Percentiles rank a stretch among this genome's conserved stretches.
Conservation (phyloP, 2,329 filamentous ascomycete genomes). For the Trichoderma afroharzianum region DNA sequence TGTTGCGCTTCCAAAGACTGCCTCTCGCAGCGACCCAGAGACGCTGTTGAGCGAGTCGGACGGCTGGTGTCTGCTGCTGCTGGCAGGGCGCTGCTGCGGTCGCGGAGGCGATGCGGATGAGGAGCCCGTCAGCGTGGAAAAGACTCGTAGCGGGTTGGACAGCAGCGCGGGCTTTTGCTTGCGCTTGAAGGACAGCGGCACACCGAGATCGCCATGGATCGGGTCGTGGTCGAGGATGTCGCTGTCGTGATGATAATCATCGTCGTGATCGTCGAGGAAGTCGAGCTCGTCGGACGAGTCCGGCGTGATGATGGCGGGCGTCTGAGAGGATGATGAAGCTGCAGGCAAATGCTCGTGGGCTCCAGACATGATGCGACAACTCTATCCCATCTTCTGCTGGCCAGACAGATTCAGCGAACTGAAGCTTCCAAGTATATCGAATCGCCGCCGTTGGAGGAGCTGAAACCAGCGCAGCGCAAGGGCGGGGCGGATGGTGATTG, state of each 20-base stretch:
- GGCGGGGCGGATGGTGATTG: slow-evolving; percentile 11
- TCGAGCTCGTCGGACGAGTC: slow-evolving; percentile 43
- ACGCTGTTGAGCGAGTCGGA: slow-evolving; percentile 7
- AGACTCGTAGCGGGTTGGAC: slow-evolving; percentile 45
- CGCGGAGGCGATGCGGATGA: background rate
- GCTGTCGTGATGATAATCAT: slow-evolving; percentile 28
- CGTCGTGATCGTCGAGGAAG: slow-evolving; percentile 39
- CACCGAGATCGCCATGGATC: slow-evolving; percentile 45
- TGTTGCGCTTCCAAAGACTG: slow-evolving; percentile 19
- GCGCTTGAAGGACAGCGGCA: slow-evolving; percentile 68
- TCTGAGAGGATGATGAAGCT: slow-evolving; percentile 34
- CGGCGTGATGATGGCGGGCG: slow-evolving; percentile 26
- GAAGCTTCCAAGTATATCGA: background rate
- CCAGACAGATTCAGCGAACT: background rate
- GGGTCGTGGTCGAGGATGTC: slow-evolving; percentile 54
- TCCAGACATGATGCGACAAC: slow-evolving; percentile 39
- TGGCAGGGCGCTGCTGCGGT: background rate
- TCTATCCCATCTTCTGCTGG: slow-evolving; percentile 34
- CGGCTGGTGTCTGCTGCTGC: background rate
- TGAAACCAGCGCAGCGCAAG: background rate
- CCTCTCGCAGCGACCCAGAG: background rate
- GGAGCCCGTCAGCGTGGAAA: slow-evolving; percentile 45
- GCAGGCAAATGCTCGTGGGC: slow-evolving; percentile 33
- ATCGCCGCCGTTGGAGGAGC: background rate
- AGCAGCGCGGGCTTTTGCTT: slow-evolving; percentile 53